These are phyloP conservation scores for Calycina herbarum DNA, from an alignment of 2,329 filamentous ascomycete species.

Conservation along the genomic window DNA sequence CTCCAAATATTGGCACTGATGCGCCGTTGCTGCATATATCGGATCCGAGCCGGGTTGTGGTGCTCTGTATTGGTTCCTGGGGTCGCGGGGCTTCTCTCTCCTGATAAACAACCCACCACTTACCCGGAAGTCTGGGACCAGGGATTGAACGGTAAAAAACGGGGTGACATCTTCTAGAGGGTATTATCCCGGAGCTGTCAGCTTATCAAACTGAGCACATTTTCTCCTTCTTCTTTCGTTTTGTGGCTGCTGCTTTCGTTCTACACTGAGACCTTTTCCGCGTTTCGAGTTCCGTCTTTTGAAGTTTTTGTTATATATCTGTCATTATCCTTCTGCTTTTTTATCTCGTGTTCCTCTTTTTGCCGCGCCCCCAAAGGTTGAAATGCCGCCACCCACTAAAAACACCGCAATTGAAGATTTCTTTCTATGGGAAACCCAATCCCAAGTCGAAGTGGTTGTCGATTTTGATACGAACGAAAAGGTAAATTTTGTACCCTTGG, in stretches of 20 bases:
- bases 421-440: constrained; percentile 27
- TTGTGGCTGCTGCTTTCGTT: background rate
- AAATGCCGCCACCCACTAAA: background rate
- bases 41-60: background rate
- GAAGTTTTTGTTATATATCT: background rate
- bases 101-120: background rate
- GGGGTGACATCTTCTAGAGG: background rate
- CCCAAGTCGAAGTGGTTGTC: constrained; percentile 22
- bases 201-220: background rate
- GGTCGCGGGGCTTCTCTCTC: background rate
- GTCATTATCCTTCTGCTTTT: background rate
- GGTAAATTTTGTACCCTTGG: constrained; percentile 26
- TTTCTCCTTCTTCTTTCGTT: background rate
- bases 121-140: background rate
- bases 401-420: constrained; percentile 22
- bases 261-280: background rate
- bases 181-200: background rate
- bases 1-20: background rate
- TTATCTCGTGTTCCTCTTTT: background rate
- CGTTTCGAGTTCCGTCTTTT: background rate
- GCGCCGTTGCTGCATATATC: background rate
- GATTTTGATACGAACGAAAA: constrained; percentile 20
- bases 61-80: background rate
- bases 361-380: background rate
- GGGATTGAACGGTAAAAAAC: background rate